These are phyloP conservation scores for Nicotiana rustica DNA, from an alignment of 305 asterid species.

Conservation along the genomic window DNA sequence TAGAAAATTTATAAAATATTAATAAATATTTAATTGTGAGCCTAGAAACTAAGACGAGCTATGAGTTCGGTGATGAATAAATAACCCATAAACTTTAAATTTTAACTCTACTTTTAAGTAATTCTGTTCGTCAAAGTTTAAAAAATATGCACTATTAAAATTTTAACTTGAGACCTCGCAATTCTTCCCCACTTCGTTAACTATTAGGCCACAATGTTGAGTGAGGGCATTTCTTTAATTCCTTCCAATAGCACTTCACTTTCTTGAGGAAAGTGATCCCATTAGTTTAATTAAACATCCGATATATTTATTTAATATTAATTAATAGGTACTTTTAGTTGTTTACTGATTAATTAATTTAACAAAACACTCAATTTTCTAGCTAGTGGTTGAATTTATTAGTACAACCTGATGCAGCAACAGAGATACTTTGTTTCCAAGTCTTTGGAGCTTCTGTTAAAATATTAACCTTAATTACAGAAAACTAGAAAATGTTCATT, in stretches of 20 bases:
- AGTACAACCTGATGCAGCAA: background rate
- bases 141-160: too few species aligned
- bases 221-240: background rate
- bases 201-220: too few species aligned
- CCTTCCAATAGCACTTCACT: background rate
- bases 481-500: background rate
- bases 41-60: too few species aligned
- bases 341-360: constrained; percentile 10
- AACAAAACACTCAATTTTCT: background rate
- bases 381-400: background rate
- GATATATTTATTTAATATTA: background rate
- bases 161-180: too few species aligned
- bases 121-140: too few species aligned
- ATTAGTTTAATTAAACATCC: background rate
- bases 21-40: too few species aligned
- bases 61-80: too few species aligned
- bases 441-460: constrained; percentile 25
- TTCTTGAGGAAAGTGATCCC: background rate
- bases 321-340: background rate
- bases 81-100: too few species aligned
- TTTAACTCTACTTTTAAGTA: too few species aligned
- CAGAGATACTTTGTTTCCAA: constrained; percentile 5
- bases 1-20: too few species aligned
- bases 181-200: background rate
- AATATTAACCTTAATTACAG: background rate